Base-by-base conservation (phyloP, 257 asterid species). In the Gentiana straminea region DNA sequence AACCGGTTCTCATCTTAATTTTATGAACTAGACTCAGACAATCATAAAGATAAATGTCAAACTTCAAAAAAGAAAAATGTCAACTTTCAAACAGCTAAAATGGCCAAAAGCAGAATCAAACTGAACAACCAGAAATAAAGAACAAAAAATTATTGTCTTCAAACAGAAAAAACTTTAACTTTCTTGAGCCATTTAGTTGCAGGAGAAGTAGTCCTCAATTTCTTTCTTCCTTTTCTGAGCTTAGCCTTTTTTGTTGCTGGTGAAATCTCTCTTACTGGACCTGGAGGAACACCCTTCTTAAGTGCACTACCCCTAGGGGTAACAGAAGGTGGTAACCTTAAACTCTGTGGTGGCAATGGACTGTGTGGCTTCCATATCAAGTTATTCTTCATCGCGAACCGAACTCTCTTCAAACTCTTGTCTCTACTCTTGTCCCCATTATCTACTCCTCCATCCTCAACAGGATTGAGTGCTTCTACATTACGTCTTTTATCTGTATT, bases 221-320 rank as follows among this genome's bases (percentile, higher is more conserved):
- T 57, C 54, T 70, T 75, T 33, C 71, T 54, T 35, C 59, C 74
- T 79, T 75, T 87, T 83, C 74, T 83, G 76, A 44, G 71, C 71
- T 75, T 83, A 49, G 41, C 49, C 77, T 74, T 92, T 52, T 75
- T 85, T 73, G 52, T 68, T 54, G 67, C 61, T 37, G 76, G 68
- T 37, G 74, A 74, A 73, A 80, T 72, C 69, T 81, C 97, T 61
- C 81, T 72, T 54, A 92, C 44, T 49, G 99, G 99, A 45, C 97
- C 95, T 0, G 99, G 84, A 49, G 81, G 91, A 8, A 88, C 87
- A 3, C 99, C 99, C 74, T 92, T 88, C 85, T 92, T 92, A 64
- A 92, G 76, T 0, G 99, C 99, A 65, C 97, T 92, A 49, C 95
- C 97, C 59, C 99, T 76, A 2, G 99, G 99, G 60, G 96, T 82